Base-by-base conservation (phyloP, 768 basidiomycete species). In the Mycena latifolia region DNA sequence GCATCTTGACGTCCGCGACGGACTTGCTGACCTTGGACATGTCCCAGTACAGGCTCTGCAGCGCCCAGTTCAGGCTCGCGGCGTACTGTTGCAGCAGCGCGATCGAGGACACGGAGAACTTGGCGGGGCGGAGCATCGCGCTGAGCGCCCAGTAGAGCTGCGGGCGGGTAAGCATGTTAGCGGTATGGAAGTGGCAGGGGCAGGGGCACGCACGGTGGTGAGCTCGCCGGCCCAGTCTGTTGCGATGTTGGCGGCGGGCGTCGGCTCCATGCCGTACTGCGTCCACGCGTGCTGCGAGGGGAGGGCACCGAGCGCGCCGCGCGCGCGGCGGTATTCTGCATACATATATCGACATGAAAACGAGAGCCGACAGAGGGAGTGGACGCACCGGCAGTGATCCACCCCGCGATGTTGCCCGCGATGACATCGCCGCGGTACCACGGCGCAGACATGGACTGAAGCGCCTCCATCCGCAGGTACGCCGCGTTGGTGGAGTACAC, bases 81-180 rank as follows among this genome's bases (percentile, higher is more conserved):
- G 77, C 67, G 2, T 73, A 70, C 57, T 77, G 73, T 46, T 74
- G 67, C 0, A 79, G 68, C 20, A 77, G 60, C 22, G 78, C 78
- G 9, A 79, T 70, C 47, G 77, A 74, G 20, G 73, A 61, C 41
- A 79, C 62, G 20, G 78, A 75, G 18, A 77, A 39, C 15, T 61
- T 71, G 5, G 71, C 69, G 14, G 78, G 78, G 29, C 24, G 37
- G 17, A 73, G 46, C 31, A 79, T 57, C 14, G 76, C 74, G 33
- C 71, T 58, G 22, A 73, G 60, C n/a, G 74, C 76, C 39, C 75
- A 73, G 57, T 76, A 79, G n/a, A 78, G 37, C 71, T 70, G 22
- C 10, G 28, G 12, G 24, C 8, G n/a, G 12, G 39, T 55, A 7
- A 27, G 22, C 1, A 27, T 27, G 10, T 29, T 17, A 2, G 7